Evolutionary conservation across 2,329 filamentous ascomycete species (phyloP).

Genomic region (Aspergillus ustus): DNA sequence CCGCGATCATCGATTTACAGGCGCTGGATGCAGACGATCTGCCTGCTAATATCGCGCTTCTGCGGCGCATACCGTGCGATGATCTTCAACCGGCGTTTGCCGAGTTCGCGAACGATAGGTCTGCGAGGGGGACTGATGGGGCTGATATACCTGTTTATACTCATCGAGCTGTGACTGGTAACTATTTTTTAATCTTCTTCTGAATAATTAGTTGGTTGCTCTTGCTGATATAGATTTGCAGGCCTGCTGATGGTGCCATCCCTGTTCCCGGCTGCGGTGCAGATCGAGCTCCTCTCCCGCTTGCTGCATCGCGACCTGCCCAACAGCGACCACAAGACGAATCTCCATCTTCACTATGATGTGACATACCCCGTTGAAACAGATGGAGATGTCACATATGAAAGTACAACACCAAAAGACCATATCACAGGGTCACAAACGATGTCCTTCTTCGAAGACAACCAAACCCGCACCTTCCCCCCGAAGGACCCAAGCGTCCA

Average conservation of each 20-base stretch:
- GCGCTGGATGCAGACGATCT: slow-evolving; percentile 41
- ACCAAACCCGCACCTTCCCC: slow-evolving; percentile 34
- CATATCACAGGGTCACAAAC: slow-evolving; percentile 21
- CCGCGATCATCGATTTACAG: slow-evolving; percentile 61
- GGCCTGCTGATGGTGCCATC: slow-evolving; percentile 79
- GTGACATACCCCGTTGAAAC: slow-evolving; percentile 62
- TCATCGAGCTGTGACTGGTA: slow-evolving; percentile 43
- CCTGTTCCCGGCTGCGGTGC: slow-evolving; percentile 71
- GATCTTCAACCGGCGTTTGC: slow-evolving; percentile 38
- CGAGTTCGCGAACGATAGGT: slow-evolving; percentile 30
- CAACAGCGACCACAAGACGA: slow-evolving; percentile 77
- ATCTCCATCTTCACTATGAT: slow-evolving; percentile 82
- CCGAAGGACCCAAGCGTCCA: slow-evolving; percentile 78
- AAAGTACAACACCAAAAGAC: slow-evolving; percentile 32
- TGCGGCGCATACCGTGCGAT: slow-evolving; percentile 35
- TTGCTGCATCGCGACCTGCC: slow-evolving; percentile 79
- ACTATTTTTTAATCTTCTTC: slow-evolving; percentile 23
- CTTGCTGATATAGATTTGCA: slow-evolving; percentile 47
- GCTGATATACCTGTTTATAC: slow-evolving; percentile 34
- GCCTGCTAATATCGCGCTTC: slow-evolving; percentile 31
- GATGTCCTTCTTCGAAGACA: slow-evolving; percentile 61
- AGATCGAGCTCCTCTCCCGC: slow-evolving; percentile 70
- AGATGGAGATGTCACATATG: slow-evolving; percentile 1
- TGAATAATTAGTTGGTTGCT: slow-evolving; percentile 10
- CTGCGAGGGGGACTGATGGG: slow-evolving; percentile 20